Conservation (phyloP, 345 rosid species). For the Luvunga scandens region DNA sequence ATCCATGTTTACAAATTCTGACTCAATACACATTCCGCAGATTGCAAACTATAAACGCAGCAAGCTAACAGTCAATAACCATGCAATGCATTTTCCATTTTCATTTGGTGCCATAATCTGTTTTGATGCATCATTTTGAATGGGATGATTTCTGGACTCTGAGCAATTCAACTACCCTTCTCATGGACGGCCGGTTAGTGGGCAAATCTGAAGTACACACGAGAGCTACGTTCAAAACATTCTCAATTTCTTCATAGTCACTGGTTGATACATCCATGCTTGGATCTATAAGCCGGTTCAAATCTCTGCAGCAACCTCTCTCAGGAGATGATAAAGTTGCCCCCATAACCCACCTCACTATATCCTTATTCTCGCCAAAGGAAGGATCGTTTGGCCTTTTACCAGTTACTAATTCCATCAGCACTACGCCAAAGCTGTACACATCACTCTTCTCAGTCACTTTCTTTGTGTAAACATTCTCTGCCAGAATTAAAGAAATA, state of each 20-base stretch:
- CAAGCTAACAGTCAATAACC: neutral
- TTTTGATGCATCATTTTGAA: conserved; percentile 8
- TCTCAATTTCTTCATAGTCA: conserved; percentile 48
- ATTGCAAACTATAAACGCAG: neutral
- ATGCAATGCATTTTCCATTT: neutral
- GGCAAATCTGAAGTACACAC: conserved; percentile 56
- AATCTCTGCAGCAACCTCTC: neutral
- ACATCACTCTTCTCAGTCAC: conserved; percentile 65
- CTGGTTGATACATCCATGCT: conserved; percentile 33
- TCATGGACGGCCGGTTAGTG: conserved; percentile 60
- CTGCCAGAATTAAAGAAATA: conserved; percentile 26
- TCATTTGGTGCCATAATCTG: neutral
- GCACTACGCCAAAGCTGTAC: conserved; percentile 64
- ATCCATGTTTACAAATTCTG: neutral
- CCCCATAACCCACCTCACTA: conserved; percentile 57
- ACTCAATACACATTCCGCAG: neutral
- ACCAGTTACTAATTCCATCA: conserved; percentile 61
- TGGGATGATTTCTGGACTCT: conserved; percentile 30
- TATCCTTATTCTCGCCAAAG: conserved; percentile 52
- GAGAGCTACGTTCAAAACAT: conserved; percentile 54
- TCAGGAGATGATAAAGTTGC: conserved; percentile 20
- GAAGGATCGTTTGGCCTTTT: conserved; percentile 59
- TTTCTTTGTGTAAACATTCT: conserved; percentile 57
- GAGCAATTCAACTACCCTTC: conserved; percentile 67
- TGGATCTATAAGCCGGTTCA: conserved; percentile 44